Evolutionary conservation across 2,329 filamentous ascomycete genomes (phyloP).

Genomic region (Penicillium sp.): DNA sequence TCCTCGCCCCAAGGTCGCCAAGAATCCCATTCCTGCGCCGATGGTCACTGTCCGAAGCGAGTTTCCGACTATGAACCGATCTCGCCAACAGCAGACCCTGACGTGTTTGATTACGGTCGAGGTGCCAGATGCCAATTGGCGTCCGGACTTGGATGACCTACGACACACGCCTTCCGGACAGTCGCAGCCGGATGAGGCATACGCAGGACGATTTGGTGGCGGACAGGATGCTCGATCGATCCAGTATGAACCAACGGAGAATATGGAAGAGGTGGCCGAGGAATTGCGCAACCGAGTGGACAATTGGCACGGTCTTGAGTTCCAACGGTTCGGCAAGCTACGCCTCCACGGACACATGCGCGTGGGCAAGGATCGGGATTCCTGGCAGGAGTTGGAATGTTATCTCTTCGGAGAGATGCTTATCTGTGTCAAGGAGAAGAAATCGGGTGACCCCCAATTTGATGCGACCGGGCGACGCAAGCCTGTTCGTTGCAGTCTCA

Average conservation of each 20-base stretch:
- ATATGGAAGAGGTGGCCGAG: slow-evolving; percentile 80
- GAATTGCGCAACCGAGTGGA: slow-evolving; percentile 83
- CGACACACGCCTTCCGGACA: slow-evolving; percentile 52
- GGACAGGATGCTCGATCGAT: slow-evolving; percentile 55
- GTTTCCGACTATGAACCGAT: slow-evolving; percentile 89
- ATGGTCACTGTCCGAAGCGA: slow-evolving; percentile 94
- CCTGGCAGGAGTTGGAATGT: slow-evolving; percentile 97
- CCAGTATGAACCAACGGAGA: slow-evolving; percentile 72
- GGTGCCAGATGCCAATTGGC: slow-evolving; percentile 89
- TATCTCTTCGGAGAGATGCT: slow-evolving; percentile 98
- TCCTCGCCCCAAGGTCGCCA: slow-evolving; percentile 63
- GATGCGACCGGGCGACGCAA: slow-evolving; percentile 60
- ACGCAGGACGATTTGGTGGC: slow-evolving; percentile 47
- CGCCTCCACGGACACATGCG: slow-evolving; percentile 83
- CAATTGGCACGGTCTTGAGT: slow-evolving; percentile 97
- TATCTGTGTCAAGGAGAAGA: slow-evolving; percentile 99
- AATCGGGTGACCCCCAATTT: slow-evolving; percentile 61
- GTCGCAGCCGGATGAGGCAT: slow-evolving; percentile 52
- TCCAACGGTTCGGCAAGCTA: slow-evolving; percentile 86
- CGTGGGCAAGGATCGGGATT: slow-evolving; percentile 92
- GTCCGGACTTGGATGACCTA: slow-evolving; percentile 77
- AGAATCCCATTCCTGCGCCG: slow-evolving; percentile 86
- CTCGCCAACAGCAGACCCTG: slow-evolving; percentile 88
- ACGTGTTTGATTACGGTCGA: slow-evolving; percentile 94
- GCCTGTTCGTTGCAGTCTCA: slow-evolving; percentile 77